Evolutionary conservation across 352 stramenopile species (phyloP), one percentile per base, ranked within the genome.

Genomic region (Phytophthora colocasiae): DNA sequence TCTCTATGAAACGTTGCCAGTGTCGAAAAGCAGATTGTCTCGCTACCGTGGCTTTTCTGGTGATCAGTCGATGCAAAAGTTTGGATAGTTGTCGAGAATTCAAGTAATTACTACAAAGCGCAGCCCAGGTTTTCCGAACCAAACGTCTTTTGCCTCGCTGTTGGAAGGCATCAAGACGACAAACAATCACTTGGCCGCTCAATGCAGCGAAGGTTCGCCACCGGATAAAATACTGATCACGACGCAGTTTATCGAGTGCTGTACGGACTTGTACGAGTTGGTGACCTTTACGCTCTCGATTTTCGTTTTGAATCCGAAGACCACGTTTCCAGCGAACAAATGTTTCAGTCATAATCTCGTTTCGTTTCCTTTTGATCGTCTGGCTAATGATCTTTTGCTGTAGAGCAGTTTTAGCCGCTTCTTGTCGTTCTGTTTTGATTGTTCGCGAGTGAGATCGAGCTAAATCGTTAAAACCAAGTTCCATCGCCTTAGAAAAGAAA

Each of bases 321-420:
- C 80, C 83, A 29, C 76, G 73, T 17, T 73, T 68, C 83, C 83
- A 93, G 5, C 66, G 57, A 12, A 85, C 59, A n/a, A 90, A 87
- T 1, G 50, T 58, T 41, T 80, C 63, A n/a, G 40, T 65, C 7
- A 83, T 26, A 11, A 79, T 61, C 19, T 89, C 72, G 17, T 75
- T 83, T 4, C 67, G 66, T 40, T 82, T 80, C 5, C 66, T 58
- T 9, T 46, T 72, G 19, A 91, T 73, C 14, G 53, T 83, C 32
- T 87, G 73, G 40, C 84, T 71, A 48, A 92, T 90, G 8, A 89
- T 68, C 52, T 91, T 79, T 26, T 88, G 71, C 10, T 93, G 85
- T 7, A 90, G 47, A 10, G 57, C 55, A 6, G 67, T 84, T 48
- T 73, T 73, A 2, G 48, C 38, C 6, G 32, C 52, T 54, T 63